Evolutionary conservation across 2,329 filamentous ascomycete genomes (phyloP).

Genomic region (Ascochyta koolunga): DNA sequence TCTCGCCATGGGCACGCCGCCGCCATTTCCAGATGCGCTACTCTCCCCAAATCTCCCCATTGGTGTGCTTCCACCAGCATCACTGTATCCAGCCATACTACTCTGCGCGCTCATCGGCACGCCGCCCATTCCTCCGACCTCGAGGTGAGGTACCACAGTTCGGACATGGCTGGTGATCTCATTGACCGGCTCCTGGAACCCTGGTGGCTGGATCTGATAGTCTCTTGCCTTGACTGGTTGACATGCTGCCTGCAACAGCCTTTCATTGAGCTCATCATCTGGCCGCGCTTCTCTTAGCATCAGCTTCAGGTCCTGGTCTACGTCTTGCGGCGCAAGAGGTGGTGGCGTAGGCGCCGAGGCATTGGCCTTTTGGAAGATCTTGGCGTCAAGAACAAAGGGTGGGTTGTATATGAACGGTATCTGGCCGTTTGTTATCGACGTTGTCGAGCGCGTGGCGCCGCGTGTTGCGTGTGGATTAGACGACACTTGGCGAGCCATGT

Average conservation of each 20-base stretch:
- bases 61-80: constrained; percentile 44
- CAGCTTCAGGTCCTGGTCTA: constrained; percentile 57
- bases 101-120: constrained; percentile 51
- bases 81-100: constrained; percentile 44
- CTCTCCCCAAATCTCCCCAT: constrained; percentile 43
- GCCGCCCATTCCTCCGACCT: constrained; percentile 40
- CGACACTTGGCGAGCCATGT: constrained; percentile 67
- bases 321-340: constrained; percentile 50
- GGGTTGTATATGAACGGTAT: constrained; percentile 52
- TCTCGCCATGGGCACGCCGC: constrained; percentile 45
- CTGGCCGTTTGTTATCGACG: constrained; percentile 51
- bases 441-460: constrained; percentile 59
- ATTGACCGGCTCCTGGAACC: constrained; percentile 36
- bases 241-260: constrained; percentile 44
- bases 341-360: constrained; percentile 56
- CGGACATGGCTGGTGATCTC: constrained; percentile 44
- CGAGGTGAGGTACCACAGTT: constrained; percentile 40
- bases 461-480: constrained; percentile 62
- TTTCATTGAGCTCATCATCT: constrained; percentile 49
- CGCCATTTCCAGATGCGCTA: constrained; percentile 29
- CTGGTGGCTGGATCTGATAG: constrained; percentile 44
- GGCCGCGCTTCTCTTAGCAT: constrained; percentile 50
- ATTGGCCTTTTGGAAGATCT: constrained; percentile 55
- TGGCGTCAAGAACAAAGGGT: constrained; percentile 53
- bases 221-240: constrained; percentile 42